Evolutionary conservation across 768 basidiomycete genomes (phyloP), one percentile per base, ranked within the genome.

Genomic region (Lentinula sp.): DNA sequence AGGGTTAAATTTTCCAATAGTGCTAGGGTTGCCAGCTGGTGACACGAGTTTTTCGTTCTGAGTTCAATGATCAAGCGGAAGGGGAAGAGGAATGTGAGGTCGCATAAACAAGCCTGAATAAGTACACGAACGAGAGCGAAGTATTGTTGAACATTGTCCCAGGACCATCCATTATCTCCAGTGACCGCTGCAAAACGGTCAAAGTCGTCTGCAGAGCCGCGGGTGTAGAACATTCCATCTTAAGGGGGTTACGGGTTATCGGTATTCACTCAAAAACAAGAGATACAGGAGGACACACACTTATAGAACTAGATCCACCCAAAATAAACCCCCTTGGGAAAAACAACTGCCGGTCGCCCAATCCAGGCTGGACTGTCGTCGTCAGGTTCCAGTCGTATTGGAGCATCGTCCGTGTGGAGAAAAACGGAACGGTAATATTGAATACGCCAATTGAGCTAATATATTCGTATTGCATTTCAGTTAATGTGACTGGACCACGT

Each of bases 1-100:
- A 21, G 76, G 76, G 61, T 72, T 62, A 56, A 71, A 71, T 62
- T 76, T 64, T 8, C 73, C 74, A 8, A 66, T 63, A 31, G 67
- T 72, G 59, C 74, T 65, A 59, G 73, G 73, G 28, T 67, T 66
- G 60, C 70, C 67, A 51, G 72, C 67, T 2, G 74, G 77, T 7
- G 60, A 39, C 46, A 62, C 68, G 66, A 65, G 70, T 32, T 40
- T 63, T 53, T 70, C 73, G 59, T 64, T 71, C 67, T 70, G 69
- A 65, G 45, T 21, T 15, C 7, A 16, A 45, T 15, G 13, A 45
- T 45, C 5, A 45, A 45, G 43, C n/a, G 21, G 5, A 45, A 57
- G 52, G 64, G 65, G 50, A 16, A 31, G 18, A 32, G 6, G 16
- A 32, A 18, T 16, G 15, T 39, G 5, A 53, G 31, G 18, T 28